Evolutionary conservation across 169 alveolate species (phyloP).

Genomic region (Plasmodium adleri): DNA sequence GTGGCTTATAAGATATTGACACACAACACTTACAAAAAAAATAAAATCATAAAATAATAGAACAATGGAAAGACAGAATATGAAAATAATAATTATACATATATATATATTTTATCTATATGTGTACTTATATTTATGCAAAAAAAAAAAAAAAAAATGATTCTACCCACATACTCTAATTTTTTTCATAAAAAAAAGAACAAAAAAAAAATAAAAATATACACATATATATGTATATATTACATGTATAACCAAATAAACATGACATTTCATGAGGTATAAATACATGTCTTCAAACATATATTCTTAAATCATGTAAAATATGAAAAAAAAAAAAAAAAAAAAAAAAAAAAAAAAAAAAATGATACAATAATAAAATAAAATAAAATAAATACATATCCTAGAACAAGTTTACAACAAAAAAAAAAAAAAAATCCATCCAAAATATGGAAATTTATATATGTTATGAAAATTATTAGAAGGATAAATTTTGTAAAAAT

Average conservation of each 20-base stretch:
- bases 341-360: not conserved
- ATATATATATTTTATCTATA: not conserved
- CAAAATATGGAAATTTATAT: no score
- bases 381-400: conserved; percentile 1
- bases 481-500: no score
- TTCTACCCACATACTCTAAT: not conserved
- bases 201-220: not conserved
- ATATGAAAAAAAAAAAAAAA: not conserved
- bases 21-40: not conserved
- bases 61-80: no score
- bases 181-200: not conserved
- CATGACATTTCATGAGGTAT: not conserved
- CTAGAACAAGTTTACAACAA: not conserved
- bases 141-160: conserved; percentile 7
- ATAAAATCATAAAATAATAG: not conserved
- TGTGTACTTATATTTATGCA: not conserved
- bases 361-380: not conserved
- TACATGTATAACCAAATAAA: not conserved
- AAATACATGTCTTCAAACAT: conserved; percentile 21
- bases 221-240: not conserved
- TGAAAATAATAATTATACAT: no score
- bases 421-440: not conserved
- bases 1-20: not conserved
- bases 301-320: conserved; percentile 3
- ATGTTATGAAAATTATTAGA: not conserved